Conservation (phyloP, 1,284 basidiomycete species). For the Cutaneotrichosporon sp. region DNA sequence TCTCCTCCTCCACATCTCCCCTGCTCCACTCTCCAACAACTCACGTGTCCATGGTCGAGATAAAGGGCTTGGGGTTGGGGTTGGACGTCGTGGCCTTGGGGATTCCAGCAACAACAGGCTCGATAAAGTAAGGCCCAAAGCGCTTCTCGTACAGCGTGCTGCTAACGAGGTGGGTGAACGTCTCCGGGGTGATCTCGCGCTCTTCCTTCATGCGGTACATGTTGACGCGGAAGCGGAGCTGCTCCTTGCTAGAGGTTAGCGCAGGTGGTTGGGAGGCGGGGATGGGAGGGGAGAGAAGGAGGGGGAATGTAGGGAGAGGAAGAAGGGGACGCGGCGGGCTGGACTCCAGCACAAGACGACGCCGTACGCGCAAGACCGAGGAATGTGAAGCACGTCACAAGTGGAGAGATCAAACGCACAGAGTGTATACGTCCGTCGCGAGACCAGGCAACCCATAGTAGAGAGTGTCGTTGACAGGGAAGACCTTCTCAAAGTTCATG, state of each 20-base stretch:
- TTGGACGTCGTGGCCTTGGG: conserved; percentile 61
- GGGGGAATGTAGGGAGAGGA: background rate
- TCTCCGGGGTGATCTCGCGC: conserved; percentile 92
- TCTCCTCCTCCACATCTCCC: background rate
- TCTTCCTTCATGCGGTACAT: conserved; percentile 99
- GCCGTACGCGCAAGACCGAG: background rate
- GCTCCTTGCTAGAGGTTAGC: conserved; percentile 65
- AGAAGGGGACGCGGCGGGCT: background rate
- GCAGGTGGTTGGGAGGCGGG: background rate
- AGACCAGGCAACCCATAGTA: conserved; percentile 91
- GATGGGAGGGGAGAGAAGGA: too few species aligned
- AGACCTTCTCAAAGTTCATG: conserved; percentile 67
- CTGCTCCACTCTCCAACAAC: conserved; percentile 17
- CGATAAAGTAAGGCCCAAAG: conserved; percentile 95
- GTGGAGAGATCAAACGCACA: conserved; percentile 59
- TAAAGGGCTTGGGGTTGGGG: conserved; percentile 82
- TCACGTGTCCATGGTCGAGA: conserved; percentile 85
- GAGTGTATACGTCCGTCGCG: conserved; percentile 86
- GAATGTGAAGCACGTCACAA: background rate
- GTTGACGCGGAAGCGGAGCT: conserved; percentile 90
- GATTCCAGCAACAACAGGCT: conserved; percentile 93
- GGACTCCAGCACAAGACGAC: too few species aligned
- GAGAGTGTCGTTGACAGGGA: conserved; percentile 88
- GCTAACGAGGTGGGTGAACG: conserved; percentile 92
- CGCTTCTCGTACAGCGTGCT: conserved; percentile 96